Percentiles rank a stretch among this genome's conserved stretches.
Conservation (phyloP, 106 monocot genomes). For the Dendrobium catenatum region DNA sequence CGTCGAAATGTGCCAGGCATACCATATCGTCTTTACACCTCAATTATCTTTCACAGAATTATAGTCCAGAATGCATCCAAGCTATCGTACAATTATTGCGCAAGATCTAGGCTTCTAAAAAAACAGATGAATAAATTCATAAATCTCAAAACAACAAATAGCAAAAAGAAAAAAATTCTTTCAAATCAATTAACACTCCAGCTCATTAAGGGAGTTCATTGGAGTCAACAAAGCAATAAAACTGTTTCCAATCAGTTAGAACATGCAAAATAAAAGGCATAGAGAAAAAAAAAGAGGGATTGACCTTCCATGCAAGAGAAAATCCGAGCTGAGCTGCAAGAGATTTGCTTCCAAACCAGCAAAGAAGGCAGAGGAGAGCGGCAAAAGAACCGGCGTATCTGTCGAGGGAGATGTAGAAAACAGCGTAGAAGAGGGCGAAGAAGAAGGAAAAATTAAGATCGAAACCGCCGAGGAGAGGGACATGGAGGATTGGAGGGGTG, state of each 20-base stretch:
- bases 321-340: constrained; percentile 33
- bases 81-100: neutral
- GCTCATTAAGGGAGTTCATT: neutral
- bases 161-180: too few species aligned
- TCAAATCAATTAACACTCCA: too few species aligned
- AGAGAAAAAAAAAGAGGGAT: neutral
- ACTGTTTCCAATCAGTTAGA: neutral
- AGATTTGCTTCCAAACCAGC: constrained; percentile 33
- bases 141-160: neutral
- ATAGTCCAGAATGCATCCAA: too few species aligned
- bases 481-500: constrained; percentile 34
- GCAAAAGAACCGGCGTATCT: constrained; percentile 43
- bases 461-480: constrained; percentile 14
- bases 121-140: neutral
- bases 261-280: neutral
- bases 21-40: too few species aligned
- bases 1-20: too few species aligned
- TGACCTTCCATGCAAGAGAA: constrained; percentile 52
- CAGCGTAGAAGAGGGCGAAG: constrained; percentile 22
- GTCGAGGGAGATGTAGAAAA: constrained; percentile 40
- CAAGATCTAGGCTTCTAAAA: neutral
- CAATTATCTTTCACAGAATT: too few species aligned
- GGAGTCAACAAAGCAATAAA: neutral
- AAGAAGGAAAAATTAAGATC: constrained; percentile 22
- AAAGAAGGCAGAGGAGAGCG: constrained; percentile 38